Conservation (phyloP, 2,329 filamentous ascomycete species). For the Hymenoscyphus albidus region DNA sequence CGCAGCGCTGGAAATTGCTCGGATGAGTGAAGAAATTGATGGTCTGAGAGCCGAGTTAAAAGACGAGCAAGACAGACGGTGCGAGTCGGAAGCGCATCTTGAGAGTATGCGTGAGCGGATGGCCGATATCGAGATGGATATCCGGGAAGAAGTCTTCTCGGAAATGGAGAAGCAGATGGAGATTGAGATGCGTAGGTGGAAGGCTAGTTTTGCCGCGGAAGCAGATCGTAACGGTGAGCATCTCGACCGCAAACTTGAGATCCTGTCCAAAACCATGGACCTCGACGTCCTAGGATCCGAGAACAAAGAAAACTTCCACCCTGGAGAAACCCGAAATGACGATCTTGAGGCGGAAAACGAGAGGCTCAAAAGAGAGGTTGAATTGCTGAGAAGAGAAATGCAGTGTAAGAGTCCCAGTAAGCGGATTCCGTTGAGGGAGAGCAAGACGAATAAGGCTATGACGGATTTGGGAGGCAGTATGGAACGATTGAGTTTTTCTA, state of each 20-base stretch:
- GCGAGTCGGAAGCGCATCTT: conserved; percentile 70
- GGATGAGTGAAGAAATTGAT: conserved; percentile 75
- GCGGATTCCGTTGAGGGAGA: conserved; percentile 16
- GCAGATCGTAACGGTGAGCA: conserved; percentile 78
- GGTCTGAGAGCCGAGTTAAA: conserved; percentile 65
- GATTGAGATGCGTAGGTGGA: conserved; percentile 76
- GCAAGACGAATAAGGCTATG: not conserved
- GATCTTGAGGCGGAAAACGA: conserved; percentile 70
- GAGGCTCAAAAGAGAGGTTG: conserved; percentile 60
- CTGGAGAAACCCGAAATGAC: conserved; percentile 39
- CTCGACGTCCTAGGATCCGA: conserved; percentile 36
- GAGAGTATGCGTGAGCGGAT: conserved; percentile 61
- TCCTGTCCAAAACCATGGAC: conserved; percentile 53
- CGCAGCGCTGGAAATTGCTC: conserved; percentile 74
- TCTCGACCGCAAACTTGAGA: conserved; percentile 81
- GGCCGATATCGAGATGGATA: conserved; percentile 69
- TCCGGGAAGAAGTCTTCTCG: conserved; percentile 82
- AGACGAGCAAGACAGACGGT: conserved; percentile 65
- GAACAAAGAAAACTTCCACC: conserved; percentile 54
- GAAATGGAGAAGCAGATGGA: conserved; percentile 80
- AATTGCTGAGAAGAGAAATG: conserved; percentile 62
- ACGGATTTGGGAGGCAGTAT: conserved; percentile 9
- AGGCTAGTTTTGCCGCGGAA: conserved; percentile 72
- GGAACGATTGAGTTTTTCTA: conserved; percentile 18
- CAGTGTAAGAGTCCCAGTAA: conserved; percentile 44